Evolutionary conservation across 169 alveolate species (phyloP), one percentile per base, ranked within the genome.

Genomic region (Hepatocystis sp.): DNA sequence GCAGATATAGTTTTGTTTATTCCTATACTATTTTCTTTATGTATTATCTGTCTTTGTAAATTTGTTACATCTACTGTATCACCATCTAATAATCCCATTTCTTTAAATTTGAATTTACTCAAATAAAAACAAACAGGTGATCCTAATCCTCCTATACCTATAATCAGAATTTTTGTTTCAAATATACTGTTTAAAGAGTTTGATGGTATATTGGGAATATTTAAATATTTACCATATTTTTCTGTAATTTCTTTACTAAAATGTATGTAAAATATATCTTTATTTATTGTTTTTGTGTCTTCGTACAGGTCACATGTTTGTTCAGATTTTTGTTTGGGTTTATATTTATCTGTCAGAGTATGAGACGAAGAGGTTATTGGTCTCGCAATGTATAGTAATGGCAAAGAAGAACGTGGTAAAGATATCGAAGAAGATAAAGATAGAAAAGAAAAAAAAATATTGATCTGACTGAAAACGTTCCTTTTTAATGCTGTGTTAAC

Each of bases 81-180:
- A 3, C 96, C 96, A 71, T 94, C 97, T 44, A 94, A 90, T 13
- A 94, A 63, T n/a, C 97, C 96, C 32, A 94, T 90, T 55, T 84
- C 88, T 11, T 90, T 86, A 84, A 63, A 51, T 4, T 99, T 99
- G 40, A 99, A 98, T n/a, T 99, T 99, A 4, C 99, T 94, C 42
- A 98, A 92, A 84, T 98, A 98, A 51, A 96, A 90, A 8, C 95
- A 81, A 27, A 97, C 94, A 8, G 99, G 99, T 15, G 99, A 95
- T 11, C 99, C 99, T 10, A 98, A 90, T 11, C 99, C 99, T 53
- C 99, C 99, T 23, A 99, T 98, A 23, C 99, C 99, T 1, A 98
- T 92, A 0, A 98, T 93, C 42, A 97, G 88, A 25, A 97, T 99
- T 66, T 96, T 95, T 21, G 99, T 86, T 32, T 93, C 34, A 39